phyloP scores from a whole-genome alignment of 2,329 filamentous ascomycete species.

The Colletotrichum sp. region DNA sequence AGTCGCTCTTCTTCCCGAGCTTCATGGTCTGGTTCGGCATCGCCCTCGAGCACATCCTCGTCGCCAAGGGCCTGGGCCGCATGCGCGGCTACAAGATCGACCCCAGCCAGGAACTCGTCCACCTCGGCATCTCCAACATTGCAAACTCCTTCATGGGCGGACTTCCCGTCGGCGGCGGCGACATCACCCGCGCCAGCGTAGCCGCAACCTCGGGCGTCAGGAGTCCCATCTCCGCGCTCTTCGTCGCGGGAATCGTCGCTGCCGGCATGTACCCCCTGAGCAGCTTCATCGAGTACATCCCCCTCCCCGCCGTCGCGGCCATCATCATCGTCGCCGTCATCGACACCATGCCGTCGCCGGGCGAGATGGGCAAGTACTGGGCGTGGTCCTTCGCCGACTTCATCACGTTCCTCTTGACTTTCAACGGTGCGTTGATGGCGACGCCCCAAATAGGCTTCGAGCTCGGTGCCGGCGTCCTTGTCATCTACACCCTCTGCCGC shows the following conservation, averaged over 20 bases:
- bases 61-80: neutral
- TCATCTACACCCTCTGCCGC: neutral
- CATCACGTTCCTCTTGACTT: neutral
- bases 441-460: neutral
- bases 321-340: neutral
- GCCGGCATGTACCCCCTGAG: neutral
- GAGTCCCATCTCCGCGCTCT: neutral
- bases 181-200: neutral
- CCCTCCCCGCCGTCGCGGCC: neutral
- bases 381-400: neutral
- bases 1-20: neutral
- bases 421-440: neutral
- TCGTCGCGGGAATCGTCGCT: neutral
- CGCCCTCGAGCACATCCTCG: neutral
- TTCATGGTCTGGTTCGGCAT: neutral
- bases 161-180: neutral
- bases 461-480: accelerated
- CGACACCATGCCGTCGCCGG: neutral
- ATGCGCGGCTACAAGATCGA: neutral
- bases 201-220: neutral
- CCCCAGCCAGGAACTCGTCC: neutral
- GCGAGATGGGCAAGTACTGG: neutral
- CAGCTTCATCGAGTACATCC: neutral
- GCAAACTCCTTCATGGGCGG: neutral
- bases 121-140: neutral